phyloP scores from a whole-genome alignment of 305 asterid species.

The Fraxinus angustifolia region DNA sequence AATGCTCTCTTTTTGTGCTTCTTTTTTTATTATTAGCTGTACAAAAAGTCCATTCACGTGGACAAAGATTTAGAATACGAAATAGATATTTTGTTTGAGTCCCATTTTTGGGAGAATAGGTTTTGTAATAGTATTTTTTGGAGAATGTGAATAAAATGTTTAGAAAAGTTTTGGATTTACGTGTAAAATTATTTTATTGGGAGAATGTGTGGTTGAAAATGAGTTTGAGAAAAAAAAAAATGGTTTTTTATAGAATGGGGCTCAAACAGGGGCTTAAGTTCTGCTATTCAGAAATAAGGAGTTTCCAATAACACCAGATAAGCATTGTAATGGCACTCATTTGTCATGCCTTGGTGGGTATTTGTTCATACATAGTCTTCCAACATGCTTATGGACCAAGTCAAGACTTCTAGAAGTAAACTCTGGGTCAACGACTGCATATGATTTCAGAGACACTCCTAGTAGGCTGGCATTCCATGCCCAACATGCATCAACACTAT shows the following conservation, averaged over 20 bases:
- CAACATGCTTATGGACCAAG: not conserved
- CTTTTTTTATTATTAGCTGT: not conserved
- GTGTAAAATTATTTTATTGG: not conserved
- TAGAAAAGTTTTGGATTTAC: not conserved
- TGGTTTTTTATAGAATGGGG: not conserved
- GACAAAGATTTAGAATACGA: not conserved
- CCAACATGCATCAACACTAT: not conserved
- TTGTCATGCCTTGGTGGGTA: not conserved
- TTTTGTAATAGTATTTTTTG: not conserved
- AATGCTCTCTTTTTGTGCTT: not conserved
- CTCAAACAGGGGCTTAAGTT: not conserved
- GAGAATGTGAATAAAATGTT: not conserved
- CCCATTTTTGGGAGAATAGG: not conserved
- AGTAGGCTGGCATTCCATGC: not conserved
- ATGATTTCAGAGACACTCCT: not conserved
- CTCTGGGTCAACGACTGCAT: not conserved
- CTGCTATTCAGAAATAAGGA: not conserved
- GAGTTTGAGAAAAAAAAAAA: not conserved
- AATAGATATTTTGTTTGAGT: not conserved
- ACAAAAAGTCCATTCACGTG: not conserved
- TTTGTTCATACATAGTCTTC: not conserved
- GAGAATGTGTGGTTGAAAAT: not conserved
- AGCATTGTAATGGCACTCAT: not conserved
- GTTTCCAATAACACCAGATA: not conserved
- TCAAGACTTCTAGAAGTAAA: not conserved